A percentile compares a stretch with the other conserved stretches of the same genome.
These are phyloP conservation scores for Helicostylum pulchrum DNA, from an alignment of 192 early-diverging fungal genomes.

Conservation along the genomic window DNA sequence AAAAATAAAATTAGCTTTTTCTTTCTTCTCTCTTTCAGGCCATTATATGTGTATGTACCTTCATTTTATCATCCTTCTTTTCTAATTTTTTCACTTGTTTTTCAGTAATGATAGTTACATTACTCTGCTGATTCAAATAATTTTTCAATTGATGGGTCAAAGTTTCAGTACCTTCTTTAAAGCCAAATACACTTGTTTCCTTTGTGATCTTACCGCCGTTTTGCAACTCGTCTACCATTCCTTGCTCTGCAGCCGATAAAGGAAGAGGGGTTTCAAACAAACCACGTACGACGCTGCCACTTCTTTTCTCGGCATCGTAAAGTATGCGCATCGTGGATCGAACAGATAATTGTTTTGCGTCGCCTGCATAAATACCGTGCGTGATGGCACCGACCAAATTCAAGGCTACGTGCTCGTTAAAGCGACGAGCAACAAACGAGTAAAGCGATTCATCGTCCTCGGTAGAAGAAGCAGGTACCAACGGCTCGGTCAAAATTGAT, in stretches of 20 bases:
- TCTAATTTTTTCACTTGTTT: constrained; percentile 44
- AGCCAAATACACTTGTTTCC: constrained; percentile 74
- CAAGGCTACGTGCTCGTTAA: constrained; percentile 68
- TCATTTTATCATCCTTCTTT: constrained; percentile 29
- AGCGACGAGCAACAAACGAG: constrained; percentile 76
- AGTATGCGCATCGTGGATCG: constrained; percentile 69
- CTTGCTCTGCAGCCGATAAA: constrained; percentile 17
- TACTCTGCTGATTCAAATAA: constrained; percentile 46
- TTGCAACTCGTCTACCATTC: constrained; percentile 30
- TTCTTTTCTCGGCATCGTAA: constrained; percentile 62
- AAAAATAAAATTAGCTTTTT: not conserved
- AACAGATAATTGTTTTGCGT: constrained; percentile 75
- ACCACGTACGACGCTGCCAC: constrained; percentile 52
- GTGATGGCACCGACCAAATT: constrained; percentile 83
- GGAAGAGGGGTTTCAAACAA: constrained; percentile 26
- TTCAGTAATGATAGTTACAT: constrained; percentile 56
- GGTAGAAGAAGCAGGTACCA: constrained; percentile 15
- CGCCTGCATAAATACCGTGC: constrained; percentile 92
- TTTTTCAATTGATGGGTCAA: constrained; percentile 56
- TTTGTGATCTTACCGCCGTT: constrained; percentile 42
- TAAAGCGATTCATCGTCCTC: constrained; percentile 78
- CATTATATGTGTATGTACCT: constrained; percentile 26
- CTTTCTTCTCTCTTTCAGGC: not conserved
- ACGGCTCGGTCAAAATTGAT: constrained; percentile 57
- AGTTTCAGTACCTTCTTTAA: constrained; percentile 73